phyloP scores from a whole-genome alignment of 768 basidiomycete species.

The Strobilomyces confusus region DNA sequence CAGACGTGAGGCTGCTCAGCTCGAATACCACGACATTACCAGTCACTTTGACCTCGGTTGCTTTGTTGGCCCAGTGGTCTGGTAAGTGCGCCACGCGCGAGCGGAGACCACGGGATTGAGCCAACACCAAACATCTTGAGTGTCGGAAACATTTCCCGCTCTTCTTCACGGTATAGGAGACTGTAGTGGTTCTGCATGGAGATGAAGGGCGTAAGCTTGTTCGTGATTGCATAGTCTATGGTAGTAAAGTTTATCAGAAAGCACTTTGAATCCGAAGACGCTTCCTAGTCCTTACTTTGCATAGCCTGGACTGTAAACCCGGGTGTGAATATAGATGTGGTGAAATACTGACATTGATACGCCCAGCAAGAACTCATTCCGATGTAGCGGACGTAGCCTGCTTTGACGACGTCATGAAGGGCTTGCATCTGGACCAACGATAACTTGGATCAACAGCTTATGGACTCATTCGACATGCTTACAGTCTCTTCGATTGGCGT shows the following conservation, averaged over 20 bases:
- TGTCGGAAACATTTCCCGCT: slow-evolving; percentile 55
- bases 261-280: not conserved
- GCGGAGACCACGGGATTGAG: slow-evolving; percentile 44
- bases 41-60: slow-evolving; percentile 21
- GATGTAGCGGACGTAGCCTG: slow-evolving; percentile 46
- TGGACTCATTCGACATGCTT: not conserved
- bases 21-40: slow-evolving; percentile 8
- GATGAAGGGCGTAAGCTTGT: slow-evolving; percentile 51
- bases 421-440: slow-evolving; percentile 38
- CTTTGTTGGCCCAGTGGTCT: slow-evolving; percentile 33
- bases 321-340: not conserved
- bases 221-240: slow-evolving; percentile 40
- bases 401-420: slow-evolving; percentile 47
- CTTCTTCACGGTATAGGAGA: slow-evolving; percentile 58
- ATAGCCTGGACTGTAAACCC: slow-evolving; percentile 33
- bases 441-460: not conserved
- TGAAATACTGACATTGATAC: slow-evolving; percentile 32
- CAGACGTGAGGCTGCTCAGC: not conserved
- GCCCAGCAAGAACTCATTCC: slow-evolving; percentile 42
- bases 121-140: slow-evolving; percentile 44
- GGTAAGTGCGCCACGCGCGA: slow-evolving; percentile 35
- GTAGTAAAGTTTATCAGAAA: slow-evolving; percentile 1
- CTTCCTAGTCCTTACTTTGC: slow-evolving; percentile 29
- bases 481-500: slow-evolving; percentile 48
- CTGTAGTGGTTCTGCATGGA: slow-evolving; percentile 63